phyloP scores from a whole-genome alignment of 2,329 filamentous ascomycete species.

The Phialemoniopsis sp. region DNA sequence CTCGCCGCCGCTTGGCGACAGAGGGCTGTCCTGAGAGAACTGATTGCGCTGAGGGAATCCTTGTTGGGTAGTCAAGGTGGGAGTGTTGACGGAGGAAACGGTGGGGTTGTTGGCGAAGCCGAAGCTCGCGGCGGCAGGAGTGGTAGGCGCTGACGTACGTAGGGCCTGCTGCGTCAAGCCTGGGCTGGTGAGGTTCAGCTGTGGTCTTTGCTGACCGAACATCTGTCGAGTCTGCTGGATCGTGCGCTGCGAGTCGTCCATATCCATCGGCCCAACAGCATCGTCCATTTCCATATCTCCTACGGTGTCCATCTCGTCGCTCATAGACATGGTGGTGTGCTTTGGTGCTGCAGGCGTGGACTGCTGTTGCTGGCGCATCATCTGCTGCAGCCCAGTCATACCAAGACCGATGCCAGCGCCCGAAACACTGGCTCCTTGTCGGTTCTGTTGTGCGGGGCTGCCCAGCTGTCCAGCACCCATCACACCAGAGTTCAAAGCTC shows the following conservation, averaged over 20 bases:
- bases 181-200: slow-evolving; percentile 75
- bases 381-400: slow-evolving; percentile 30
- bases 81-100: slow-evolving; percentile 95
- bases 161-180: slow-evolving; percentile 74
- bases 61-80: slow-evolving; percentile 75
- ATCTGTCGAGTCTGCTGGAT: slow-evolving; percentile 68
- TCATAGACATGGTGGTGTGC: slow-evolving; percentile 29
- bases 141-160: slow-evolving; percentile 80
- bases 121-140: slow-evolving; percentile 73
- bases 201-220: slow-evolving; percentile 64
- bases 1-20: slow-evolving; percentile 61
- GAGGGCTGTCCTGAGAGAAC: slow-evolving; percentile 27
- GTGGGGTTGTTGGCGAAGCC: slow-evolving; percentile 89
- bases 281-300: slow-evolving; percentile 98
- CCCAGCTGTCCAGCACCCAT: slow-evolving; percentile 8
- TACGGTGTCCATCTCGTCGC: slow-evolving; percentile 75
- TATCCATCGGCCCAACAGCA: slow-evolving; percentile 61
- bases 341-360: slow-evolving; percentile 14
- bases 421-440: slow-evolving; percentile 11
- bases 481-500: no score
- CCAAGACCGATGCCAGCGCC: slow-evolving; percentile 15
- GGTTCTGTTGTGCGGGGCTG: slow-evolving; percentile 14
- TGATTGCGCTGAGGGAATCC: slow-evolving; percentile 55
- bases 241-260: slow-evolving; percentile 57
- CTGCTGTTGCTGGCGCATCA: slow-evolving; percentile 38